Percentiles rank a stretch among this genome's conserved stretches.
phyloP scores from a whole-genome alignment of 164 flowering plant species.

The Sedum album region DNA sequence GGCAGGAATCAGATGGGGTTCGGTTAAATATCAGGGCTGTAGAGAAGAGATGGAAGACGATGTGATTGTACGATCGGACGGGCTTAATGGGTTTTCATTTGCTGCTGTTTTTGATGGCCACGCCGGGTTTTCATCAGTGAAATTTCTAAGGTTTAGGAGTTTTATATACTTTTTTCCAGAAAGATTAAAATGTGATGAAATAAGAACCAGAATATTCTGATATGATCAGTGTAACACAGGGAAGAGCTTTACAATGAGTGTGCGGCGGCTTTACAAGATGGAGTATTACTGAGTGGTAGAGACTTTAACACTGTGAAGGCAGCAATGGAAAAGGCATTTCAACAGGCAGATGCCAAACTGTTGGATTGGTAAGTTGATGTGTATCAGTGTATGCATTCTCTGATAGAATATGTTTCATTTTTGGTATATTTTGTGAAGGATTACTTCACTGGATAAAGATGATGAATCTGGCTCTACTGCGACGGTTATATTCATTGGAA shows the following conservation, averaged over 20 bases:
- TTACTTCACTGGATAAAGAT: conserved; percentile 50
- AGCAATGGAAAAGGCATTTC: conserved; percentile 67
- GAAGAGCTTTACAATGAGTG: conserved; percentile 88
- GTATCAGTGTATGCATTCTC: conserved; percentile 12
- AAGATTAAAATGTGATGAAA: too few species aligned
- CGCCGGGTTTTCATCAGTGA: conserved; percentile 75
- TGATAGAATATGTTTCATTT: conserved; percentile 16
- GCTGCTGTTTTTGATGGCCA: conserved; percentile 98
- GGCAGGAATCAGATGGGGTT: conserved; percentile 68
- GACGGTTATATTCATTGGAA: conserved; percentile 60
- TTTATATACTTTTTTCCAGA: too few species aligned
- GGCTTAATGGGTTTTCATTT: conserved; percentile 57
- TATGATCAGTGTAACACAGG: conserved; percentile 28
- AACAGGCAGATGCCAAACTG: conserved; percentile 56
- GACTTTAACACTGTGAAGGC: conserved; percentile 37
- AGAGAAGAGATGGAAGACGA: conserved; percentile 96
- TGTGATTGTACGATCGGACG: conserved; percentile 49
- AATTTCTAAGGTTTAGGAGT: conserved; percentile 56
- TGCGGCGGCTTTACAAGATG: conserved; percentile 58
- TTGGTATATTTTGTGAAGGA: conserved; percentile 55
- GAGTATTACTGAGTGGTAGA: conserved; percentile 41
- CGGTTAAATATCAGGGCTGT: conserved; percentile 48
- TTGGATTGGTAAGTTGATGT: conserved; percentile 48
- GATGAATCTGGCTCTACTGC: conserved; percentile 92
- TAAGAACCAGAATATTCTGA: too few species aligned